phyloP scores from a whole-genome alignment of 805 yeast species.

The Spathaspora passalidarum region DNA sequence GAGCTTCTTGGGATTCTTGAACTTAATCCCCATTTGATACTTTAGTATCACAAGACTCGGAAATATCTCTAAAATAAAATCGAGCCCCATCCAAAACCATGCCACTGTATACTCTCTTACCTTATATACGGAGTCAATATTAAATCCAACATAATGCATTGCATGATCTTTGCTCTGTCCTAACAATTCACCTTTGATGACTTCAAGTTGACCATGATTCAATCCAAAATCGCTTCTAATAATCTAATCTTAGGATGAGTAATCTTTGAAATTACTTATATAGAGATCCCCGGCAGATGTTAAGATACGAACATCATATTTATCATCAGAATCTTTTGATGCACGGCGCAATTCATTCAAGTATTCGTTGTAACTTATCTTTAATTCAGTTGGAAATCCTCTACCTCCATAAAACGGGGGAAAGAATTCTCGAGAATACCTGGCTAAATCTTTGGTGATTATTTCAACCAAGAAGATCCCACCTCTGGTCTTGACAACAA shows the following conservation, averaged over 20 bases:
- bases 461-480: constrained; percentile 79
- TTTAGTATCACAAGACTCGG: constrained; percentile 30
- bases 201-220: constrained; percentile 36
- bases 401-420: constrained; percentile 56
- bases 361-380: constrained; percentile 40
- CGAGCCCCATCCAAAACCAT: constrained; percentile 79
- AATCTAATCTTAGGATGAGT: constrained; percentile 7
- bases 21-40: constrained; percentile 48
- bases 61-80: constrained; percentile 37
- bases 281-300: constrained; percentile 61
- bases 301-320: constrained; percentile 51
- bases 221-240: constrained; percentile 40
- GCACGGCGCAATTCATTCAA: constrained; percentile 22
- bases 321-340: constrained; percentile 18
- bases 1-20: constrained; percentile 14
- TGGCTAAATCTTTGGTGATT: constrained; percentile 53
- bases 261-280: constrained; percentile 47
- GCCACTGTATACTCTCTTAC: constrained; percentile 73
- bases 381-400: constrained; percentile 56
- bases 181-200: constrained; percentile 34
- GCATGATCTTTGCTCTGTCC: constrained; percentile 25
- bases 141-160: constrained; percentile 26
- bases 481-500: constrained; percentile 46
- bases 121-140: constrained; percentile 38
- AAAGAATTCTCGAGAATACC: constrained; percentile 58